Percentiles rank a stretch among this genome's conserved stretches.
Conservation (phyloP, 2,329 filamentous ascomycete genomes). For the Arthrobotrys conoides region DNA sequence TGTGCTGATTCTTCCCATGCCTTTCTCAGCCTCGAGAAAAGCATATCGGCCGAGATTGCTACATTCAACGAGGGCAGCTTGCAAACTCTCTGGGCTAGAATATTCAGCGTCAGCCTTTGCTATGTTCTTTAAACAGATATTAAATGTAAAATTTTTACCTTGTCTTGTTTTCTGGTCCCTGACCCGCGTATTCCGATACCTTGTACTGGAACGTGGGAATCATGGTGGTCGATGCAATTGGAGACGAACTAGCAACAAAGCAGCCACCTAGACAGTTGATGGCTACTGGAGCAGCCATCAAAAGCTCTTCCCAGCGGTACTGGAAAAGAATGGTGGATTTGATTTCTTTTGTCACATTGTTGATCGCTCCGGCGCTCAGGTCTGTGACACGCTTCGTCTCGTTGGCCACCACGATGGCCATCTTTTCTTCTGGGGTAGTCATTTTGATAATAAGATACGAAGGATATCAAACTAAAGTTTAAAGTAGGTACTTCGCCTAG, state of each 20-base stretch:
- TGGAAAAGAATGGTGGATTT: slow-evolving; percentile 27
- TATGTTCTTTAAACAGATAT: too few species aligned
- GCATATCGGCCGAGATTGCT: slow-evolving; percentile 35
- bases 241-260: slow-evolving; percentile 21
- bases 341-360: slow-evolving; percentile 9
- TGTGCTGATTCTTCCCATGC: slow-evolving; percentile 74
- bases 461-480: too few species aligned
- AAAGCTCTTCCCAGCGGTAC: slow-evolving; percentile 42
- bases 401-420: neutral
- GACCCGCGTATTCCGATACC: neutral
- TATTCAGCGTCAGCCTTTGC: neutral
- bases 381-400: neutral
- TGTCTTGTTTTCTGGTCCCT: neutral
- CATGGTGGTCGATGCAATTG: neutral
- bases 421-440: neutral
- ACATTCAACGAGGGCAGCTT: slow-evolving; percentile 17
- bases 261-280: slow-evolving; percentile 28
- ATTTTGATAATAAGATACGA: neutral
- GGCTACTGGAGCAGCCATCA: slow-evolving; percentile 26
- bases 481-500: too few species aligned
- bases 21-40: slow-evolving; percentile 40
- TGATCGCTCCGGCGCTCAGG: slow-evolving; percentile 66
- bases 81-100: slow-evolving; percentile 6
- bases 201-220: neutral
- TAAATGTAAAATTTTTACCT: neutral